Base-by-base conservation (phyloP, 108 stramenopile genomes). In the Skeletonema tropicum region DNA sequence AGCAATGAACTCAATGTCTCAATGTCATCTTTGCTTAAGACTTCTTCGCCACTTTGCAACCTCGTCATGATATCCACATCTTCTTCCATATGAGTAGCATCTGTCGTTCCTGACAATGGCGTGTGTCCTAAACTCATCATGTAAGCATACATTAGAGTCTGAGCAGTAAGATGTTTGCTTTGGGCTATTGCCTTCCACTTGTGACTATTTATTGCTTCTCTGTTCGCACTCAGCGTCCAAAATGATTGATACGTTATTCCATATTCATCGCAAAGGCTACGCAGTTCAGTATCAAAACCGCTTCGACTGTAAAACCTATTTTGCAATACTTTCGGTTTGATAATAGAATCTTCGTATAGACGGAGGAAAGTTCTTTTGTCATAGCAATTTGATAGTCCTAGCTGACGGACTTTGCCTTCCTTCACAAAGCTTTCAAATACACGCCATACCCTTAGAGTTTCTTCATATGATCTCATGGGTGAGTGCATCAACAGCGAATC, bases 71-170 rank as follows among this genome's bases (percentile, higher is more conserved):
- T 41, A 3, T 90, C 90, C 6, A 97, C 85, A 83, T 97, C 94
- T 46, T 95, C 86, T 9, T 64, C 68, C 97, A 97, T 97, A 64
- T 97, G 94, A 0, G 36, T 39, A 8, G 23, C 5, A 62, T 65
- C 76, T 7, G 88, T 96, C 3, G 97, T 94, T 17, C 97, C 97
- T 10, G 78, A 80, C 10, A 97, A 71, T 23, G 94, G 94, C 32
- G 80, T 86, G 64, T 93, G 86, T 29, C 93, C 95, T 64, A 89
- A 67, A 42, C 83, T 80, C 90, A 92, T 88, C 62, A 97, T 73
- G 77, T 89, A 97, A 31, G 90, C 89, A 75, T 83, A 97, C 89
- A 97, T 84, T 12, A 89, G 72, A 21, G 93, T 93, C 70, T 93
- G 87, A 14, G 93, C 85, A 23, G 92, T 87, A 57, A 92, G 58